phyloP scores from a whole-genome alignment of 805 yeast species.

The Soucietia sequanensis region DNA sequence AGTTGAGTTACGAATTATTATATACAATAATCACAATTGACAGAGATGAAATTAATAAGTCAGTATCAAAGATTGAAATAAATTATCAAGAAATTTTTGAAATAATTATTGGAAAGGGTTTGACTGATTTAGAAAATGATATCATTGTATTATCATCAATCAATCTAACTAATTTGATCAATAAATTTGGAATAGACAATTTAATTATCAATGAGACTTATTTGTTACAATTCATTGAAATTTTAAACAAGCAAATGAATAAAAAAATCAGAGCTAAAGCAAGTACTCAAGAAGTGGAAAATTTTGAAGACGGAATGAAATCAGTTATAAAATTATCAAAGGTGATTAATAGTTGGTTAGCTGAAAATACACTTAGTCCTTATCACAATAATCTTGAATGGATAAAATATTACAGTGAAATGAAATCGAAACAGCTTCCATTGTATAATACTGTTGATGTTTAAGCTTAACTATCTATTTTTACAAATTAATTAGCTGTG shows the following conservation, averaged over 20 bases:
- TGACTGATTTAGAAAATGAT: slow-evolving; percentile 62
- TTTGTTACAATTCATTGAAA: slow-evolving; percentile 29
- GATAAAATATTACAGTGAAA: slow-evolving; percentile 1
- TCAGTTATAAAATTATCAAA: slow-evolving; percentile 31
- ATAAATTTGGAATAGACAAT: slow-evolving; percentile 17
- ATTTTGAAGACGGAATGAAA: slow-evolving; percentile 45
- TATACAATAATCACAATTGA: slow-evolving; percentile 48
- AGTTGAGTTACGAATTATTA: slow-evolving; percentile 67
- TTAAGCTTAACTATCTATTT: no score
- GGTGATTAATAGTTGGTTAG: slow-evolving; percentile 12
- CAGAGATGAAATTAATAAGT: slow-evolving; percentile 10
- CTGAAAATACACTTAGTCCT: slow-evolving; percentile 1
- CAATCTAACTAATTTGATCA: slow-evolving; percentile 35
- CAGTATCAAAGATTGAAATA: slow-evolving; percentile 12
- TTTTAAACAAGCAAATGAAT: slow-evolving; percentile 33
- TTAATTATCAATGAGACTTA: no score
- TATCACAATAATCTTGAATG: neutral
- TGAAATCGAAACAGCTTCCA: slow-evolving; percentile 1
- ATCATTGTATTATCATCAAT: slow-evolving; percentile 52
- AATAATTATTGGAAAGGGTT: slow-evolving; percentile 46
- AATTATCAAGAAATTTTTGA: slow-evolving; percentile 34
- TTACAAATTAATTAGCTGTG: no score
- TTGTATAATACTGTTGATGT: slow-evolving; percentile 1
- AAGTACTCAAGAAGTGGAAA: slow-evolving; percentile 66
- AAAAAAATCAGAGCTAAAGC: slow-evolving; percentile 58